Conservation (phyloP, 345 rosid genomes). For the Salix purpurea region DNA sequence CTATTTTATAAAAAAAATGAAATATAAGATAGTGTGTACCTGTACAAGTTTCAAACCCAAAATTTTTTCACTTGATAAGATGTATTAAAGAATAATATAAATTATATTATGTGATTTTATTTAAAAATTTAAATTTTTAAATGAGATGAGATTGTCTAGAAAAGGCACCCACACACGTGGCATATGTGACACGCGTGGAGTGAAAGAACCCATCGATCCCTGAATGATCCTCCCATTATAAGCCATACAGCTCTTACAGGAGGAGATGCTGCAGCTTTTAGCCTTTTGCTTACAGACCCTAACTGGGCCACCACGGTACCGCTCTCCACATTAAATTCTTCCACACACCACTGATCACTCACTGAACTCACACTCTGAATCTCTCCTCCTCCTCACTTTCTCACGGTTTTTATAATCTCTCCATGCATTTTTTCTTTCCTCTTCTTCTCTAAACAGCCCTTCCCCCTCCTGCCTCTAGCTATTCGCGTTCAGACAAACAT, state of each 20-base stretch:
- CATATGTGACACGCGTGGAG: conserved; percentile 30
- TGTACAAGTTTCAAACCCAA: too few species aligned
- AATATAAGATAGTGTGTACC: rapidly evolving
- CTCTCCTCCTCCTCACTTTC: neutral
- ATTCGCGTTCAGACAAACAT: conserved; percentile 18
- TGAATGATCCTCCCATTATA: conserved; percentile 24
- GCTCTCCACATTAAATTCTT: conserved; percentile 36
- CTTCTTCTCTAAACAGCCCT: neutral
- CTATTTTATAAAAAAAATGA: too few species aligned
- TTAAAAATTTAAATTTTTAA: too few species aligned
- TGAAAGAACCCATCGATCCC: neutral
- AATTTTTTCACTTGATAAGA: too few species aligned
- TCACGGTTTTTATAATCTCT: neutral
- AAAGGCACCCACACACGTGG: conserved; percentile 20
- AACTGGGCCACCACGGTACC: conserved; percentile 43
- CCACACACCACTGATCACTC: neutral
- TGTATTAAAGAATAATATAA: too few species aligned
- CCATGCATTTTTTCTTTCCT: neutral
- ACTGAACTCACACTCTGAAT: neutral
- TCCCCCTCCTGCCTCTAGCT: neutral
- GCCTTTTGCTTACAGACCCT: conserved; percentile 58
- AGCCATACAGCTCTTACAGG: conserved; percentile 36
- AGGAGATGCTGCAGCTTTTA: conserved; percentile 52
- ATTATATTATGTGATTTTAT: too few species aligned
- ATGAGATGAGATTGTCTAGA: neutral